phyloP scores from a whole-genome alignment of 2,329 filamentous ascomycete genomes.

The Fusarium avenaceum region DNA sequence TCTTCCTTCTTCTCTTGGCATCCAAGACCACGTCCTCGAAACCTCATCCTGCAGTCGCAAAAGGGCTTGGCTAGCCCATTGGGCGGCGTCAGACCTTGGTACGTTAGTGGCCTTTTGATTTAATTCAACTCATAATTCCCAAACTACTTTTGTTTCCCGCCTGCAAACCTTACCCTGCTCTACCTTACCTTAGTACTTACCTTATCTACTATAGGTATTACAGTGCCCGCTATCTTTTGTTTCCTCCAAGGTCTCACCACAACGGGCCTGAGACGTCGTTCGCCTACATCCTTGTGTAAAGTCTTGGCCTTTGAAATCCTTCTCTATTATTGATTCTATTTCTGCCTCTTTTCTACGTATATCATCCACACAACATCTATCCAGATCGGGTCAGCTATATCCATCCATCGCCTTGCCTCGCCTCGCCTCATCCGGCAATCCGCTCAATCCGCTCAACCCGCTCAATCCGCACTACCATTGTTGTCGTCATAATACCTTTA shows the following conservation, averaged over 20 bases:
- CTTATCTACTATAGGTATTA: neutral
- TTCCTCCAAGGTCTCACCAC: slow-evolving; percentile 9
- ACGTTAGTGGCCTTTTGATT: slow-evolving; percentile 2
- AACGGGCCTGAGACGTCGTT: slow-evolving; percentile 11
- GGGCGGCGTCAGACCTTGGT: neutral
- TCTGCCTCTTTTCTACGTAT: neutral
- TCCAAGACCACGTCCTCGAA: slow-evolving; percentile 3
- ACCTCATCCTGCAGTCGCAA: slow-evolving; percentile 21
- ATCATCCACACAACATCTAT: neutral
- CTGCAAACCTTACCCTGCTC: too few species aligned
- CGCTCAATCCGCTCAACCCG: slow-evolving; percentile 4
- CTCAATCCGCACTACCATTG: slow-evolving; percentile 6
- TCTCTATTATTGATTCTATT: neutral
- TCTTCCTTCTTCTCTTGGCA: slow-evolving; percentile 7
- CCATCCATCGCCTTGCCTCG: neutral
- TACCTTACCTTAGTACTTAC: too few species aligned
- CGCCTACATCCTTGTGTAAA: slow-evolving; percentile 1
- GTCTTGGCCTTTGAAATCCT: slow-evolving; percentile 5
- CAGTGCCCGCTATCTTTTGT: neutral
- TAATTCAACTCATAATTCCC: too few species aligned
- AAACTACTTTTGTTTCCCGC: too few species aligned
- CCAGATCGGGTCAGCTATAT: neutral
- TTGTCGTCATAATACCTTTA: slow-evolving; percentile 32
- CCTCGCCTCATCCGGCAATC: slow-evolving; percentile 22
- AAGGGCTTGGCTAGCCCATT: slow-evolving; percentile 25